These are phyloP conservation scores for Nitzschia sp. DNA, from an alignment of 108 stramenopile genomes.

Conservation along the genomic window DNA sequence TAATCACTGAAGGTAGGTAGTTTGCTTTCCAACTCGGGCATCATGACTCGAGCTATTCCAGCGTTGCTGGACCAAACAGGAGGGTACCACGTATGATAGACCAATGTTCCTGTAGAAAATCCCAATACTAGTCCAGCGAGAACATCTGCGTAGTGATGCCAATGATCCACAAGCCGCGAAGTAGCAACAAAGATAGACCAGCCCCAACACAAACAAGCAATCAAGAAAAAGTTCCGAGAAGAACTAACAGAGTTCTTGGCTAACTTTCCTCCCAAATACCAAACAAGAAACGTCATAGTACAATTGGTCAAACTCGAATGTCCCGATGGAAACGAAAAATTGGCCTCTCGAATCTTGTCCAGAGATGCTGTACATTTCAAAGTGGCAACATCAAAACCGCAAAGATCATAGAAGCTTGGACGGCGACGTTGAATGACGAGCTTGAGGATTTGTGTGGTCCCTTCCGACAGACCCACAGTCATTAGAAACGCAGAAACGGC, in stretches of 20 bases:
- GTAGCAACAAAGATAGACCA: slow-evolving; percentile 52
- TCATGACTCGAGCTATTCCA: slow-evolving; percentile 53
- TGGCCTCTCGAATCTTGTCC: slow-evolving; percentile 57
- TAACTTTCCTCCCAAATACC: slow-evolving; percentile 60
- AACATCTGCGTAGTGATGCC: slow-evolving; percentile 85
- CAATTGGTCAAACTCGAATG: slow-evolving; percentile 67
- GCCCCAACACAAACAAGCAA: slow-evolving; percentile 30
- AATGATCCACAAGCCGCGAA: slow-evolving; percentile 60
- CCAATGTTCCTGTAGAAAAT: slow-evolving; percentile 42
- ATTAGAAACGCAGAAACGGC: slow-evolving; percentile 49
- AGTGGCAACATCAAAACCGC: slow-evolving; percentile 56
- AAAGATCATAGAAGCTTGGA: slow-evolving; percentile 82
- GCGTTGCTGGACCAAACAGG: slow-evolving; percentile 46
- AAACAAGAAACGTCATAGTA: slow-evolving; percentile 64
- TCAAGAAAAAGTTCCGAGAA: background rate
- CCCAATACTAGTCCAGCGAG: slow-evolving; percentile 73
- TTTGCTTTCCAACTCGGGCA: slow-evolving; percentile 8
- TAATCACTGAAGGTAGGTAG: slow-evolving; percentile 12
- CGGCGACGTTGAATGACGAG: slow-evolving; percentile 65
- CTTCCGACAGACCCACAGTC: slow-evolving; percentile 65
- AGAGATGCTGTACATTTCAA: slow-evolving; percentile 50
- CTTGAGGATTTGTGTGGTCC: slow-evolving; percentile 65
- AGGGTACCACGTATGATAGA: slow-evolving; percentile 71
- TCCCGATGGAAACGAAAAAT: slow-evolving; percentile 76
- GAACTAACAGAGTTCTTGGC: slow-evolving; percentile 20